These are phyloP conservation scores for Casuarina cunninghamiana DNA, from an alignment of 306 rosid species.

Conservation along the genomic window DNA sequence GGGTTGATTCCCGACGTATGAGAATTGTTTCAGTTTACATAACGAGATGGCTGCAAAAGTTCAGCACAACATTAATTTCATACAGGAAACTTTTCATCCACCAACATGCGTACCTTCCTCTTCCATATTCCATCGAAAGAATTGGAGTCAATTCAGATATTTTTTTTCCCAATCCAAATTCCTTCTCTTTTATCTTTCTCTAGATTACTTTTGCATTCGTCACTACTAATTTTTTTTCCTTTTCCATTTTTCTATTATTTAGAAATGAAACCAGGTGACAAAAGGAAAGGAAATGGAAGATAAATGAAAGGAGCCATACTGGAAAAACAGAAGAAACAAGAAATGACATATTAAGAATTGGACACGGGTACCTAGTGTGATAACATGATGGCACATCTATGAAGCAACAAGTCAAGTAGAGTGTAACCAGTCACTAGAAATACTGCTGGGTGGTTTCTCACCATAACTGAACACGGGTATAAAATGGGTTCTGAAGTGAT, in stretches of 20 bases:
- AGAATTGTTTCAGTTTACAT: not conserved
- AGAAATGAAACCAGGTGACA: not conserved
- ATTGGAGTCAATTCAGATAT: not conserved
- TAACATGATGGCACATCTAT: not conserved
- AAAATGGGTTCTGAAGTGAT: constrained; percentile 66
- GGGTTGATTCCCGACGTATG: not conserved
- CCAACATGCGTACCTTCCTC: not conserved
- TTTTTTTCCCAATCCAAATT: not conserved
- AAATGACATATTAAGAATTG: not conserved
- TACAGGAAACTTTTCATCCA: not conserved
- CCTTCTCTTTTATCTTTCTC: not conserved
- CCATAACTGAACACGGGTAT: constrained; percentile 81
- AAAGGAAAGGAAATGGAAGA: not conserved
- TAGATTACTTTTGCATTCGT: not conserved
- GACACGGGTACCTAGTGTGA: not conserved
- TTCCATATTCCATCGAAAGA: not conserved
- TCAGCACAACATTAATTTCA: not conserved
- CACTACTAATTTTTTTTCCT: not conserved
- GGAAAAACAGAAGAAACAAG: constrained; percentile 4
- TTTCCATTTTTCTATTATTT: not conserved
- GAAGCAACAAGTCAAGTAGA: constrained; percentile 1
- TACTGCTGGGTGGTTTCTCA: constrained; percentile 29
- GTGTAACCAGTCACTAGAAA: constrained; percentile 14
- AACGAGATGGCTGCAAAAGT: not conserved
- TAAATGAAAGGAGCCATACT: not conserved